These are phyloP conservation scores for Cladophialophora carrionii DNA, from an alignment of 2,329 filamentous ascomycete genomes.

Conservation along the genomic window DNA sequence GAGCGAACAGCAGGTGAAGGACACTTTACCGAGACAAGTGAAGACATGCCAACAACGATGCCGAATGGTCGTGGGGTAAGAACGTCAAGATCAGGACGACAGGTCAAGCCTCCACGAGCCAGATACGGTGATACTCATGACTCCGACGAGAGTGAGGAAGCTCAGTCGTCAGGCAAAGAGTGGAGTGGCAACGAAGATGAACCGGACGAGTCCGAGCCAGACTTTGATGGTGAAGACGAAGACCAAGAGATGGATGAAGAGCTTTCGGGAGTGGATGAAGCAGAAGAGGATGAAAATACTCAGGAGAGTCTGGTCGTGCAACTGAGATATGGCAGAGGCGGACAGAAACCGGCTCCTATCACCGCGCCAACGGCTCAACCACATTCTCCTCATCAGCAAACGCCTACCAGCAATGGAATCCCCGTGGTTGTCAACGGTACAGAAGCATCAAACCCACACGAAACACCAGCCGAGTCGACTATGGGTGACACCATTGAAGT, in stretches of 20 bases:
- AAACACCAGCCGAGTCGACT: neutral
- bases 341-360: slow-evolving; percentile 5
- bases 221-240: slow-evolving; percentile 73
- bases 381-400: neutral
- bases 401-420: neutral
- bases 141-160: slow-evolving; percentile 59
- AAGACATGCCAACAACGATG: slow-evolving; percentile 49
- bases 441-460: neutral
- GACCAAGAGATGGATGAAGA: slow-evolving; percentile 50
- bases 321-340: slow-evolving; percentile 53
- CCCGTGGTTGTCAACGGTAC: slow-evolving; percentile 1
- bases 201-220: slow-evolving; percentile 65
- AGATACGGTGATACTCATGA: slow-evolving; percentile 46
- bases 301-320: slow-evolving; percentile 74
- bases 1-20: slow-evolving; percentile 49
- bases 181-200: slow-evolving; percentile 42
- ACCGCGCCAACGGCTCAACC: slow-evolving; percentile 1
- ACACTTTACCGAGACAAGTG: slow-evolving; percentile 50
- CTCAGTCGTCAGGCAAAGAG: slow-evolving; percentile 63
- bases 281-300: slow-evolving; percentile 50
- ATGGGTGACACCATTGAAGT: slow-evolving; percentile 11
- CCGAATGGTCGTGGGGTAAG: slow-evolving; percentile 47
- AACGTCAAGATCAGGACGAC: slow-evolving; percentile 32
- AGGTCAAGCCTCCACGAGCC: slow-evolving; percentile 34
- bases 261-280: slow-evolving; percentile 40